Conservation (phyloP, 352 stramenopile species). For the Peronospora destructor region DNA sequence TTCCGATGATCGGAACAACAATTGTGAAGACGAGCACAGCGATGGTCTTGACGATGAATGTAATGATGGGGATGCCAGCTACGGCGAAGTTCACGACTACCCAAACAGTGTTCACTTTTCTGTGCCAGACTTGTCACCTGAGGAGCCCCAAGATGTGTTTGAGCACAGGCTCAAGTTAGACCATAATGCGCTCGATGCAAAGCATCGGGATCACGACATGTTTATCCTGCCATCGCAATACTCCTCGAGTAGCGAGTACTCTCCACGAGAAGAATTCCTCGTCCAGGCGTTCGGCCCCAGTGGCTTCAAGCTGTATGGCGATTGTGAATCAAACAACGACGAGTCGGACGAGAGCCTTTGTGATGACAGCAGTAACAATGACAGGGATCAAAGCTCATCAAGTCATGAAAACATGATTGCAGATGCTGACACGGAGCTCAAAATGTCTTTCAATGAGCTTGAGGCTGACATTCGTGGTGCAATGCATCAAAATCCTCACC, state of each 20-base stretch:
- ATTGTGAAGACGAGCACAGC: constrained; percentile 20
- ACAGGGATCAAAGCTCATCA: constrained; percentile 18
- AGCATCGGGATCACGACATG: constrained; percentile 18
- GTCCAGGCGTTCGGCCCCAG: constrained; percentile 61
- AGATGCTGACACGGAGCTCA: constrained; percentile 31
- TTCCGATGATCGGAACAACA: constrained; percentile 23
- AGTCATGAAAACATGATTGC: constrained; percentile 4
- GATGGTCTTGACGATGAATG: constrained; percentile 21
- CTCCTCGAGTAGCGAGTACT: constrained; percentile 32
- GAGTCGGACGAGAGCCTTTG: constrained; percentile 28
- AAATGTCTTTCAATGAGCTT: constrained; percentile 35
- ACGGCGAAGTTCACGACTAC: constrained; percentile 9
- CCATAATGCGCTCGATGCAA: constrained; percentile 12
- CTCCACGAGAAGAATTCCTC: constrained; percentile 59
- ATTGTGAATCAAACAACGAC: constrained; percentile 22
- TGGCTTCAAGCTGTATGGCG: constrained; percentile 41
- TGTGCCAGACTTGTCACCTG: constrained; percentile 3
- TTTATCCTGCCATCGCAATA: constrained; percentile 23
- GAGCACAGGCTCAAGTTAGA: constrained; percentile 18
- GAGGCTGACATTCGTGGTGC: constrained; percentile 28
- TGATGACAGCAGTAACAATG: constrained; percentile 28
- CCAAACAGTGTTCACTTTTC: constrained; percentile 10
- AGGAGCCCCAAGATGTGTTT: constrained; percentile 21
- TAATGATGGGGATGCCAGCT: constrained; percentile 2
- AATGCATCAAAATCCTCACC: constrained; percentile 25